phyloP scores from a whole-genome alignment of 176 grass and related monocot genomes.

The Bolboschoenus planiculmis region DNA sequence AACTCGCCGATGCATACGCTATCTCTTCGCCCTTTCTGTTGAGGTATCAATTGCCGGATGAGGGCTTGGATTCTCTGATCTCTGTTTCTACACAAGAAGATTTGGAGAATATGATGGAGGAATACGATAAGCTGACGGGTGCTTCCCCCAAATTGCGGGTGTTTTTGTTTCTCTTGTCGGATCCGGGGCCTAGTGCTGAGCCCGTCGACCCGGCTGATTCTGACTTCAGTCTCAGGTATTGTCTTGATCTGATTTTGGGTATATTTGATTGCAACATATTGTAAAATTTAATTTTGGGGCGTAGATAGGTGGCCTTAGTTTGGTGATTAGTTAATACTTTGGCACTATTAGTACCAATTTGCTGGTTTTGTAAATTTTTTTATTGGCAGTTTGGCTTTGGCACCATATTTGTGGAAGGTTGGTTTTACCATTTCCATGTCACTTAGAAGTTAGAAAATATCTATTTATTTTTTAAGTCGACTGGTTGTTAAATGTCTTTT shows the following conservation, averaged over 20 bases:
- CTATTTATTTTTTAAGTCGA: not conserved
- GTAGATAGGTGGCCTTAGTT: not conserved
- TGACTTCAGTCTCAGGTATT: constrained; percentile 15
- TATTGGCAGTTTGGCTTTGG: not conserved
- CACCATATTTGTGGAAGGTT: not conserved
- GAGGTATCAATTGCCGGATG: constrained; percentile 91
- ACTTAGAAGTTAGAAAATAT: not conserved
- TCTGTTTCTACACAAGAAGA: constrained; percentile 93
- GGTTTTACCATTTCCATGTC: not conserved
- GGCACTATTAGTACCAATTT: not conserved
- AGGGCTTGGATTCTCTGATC: constrained; percentile 90
- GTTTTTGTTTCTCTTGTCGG: constrained; percentile 69
- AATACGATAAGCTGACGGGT: constrained; percentile 67
- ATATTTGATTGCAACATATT: not conserved
- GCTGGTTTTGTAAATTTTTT: not conserved
- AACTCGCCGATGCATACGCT: constrained; percentile 58
- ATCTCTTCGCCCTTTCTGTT: constrained; percentile 45
- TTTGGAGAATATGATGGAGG: constrained; percentile 98
- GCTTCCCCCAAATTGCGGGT: constrained; percentile 68
- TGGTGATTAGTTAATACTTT: not conserved
- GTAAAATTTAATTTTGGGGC: not conserved
- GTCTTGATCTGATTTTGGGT: not conserved
- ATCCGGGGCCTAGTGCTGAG: constrained; percentile 3
- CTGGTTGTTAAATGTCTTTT: not conserved
- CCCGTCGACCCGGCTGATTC: not conserved